Conservation (phyloP, 345 rosid species). For the Eucalyptus microcorys region DNA sequence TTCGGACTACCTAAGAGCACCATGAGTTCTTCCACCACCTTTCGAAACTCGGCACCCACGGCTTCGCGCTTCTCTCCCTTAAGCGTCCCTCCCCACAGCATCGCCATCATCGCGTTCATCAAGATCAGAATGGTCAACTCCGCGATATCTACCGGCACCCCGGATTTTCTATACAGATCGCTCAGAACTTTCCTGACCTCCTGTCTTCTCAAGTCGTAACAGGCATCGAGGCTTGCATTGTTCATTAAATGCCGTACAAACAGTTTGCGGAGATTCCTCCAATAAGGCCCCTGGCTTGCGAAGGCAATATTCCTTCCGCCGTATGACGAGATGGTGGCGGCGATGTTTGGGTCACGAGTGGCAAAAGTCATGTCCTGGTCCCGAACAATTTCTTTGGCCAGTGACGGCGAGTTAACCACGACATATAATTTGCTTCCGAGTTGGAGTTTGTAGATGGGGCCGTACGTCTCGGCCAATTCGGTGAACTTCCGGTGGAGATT, state of each 20-base stretch:
- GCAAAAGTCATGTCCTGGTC: slow-evolving; percentile 19
- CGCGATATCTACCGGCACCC: slow-evolving; percentile 11
- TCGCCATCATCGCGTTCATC: slow-evolving; percentile 1
- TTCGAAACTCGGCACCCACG: not conserved
- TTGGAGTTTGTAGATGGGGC: slow-evolving; percentile 27
- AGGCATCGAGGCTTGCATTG: slow-evolving; percentile 10
- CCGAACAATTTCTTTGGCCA: slow-evolving; percentile 20
- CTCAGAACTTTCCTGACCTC: slow-evolving; percentile 4
- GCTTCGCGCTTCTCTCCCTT: not conserved
- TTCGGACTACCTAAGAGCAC: slow-evolving; percentile 14
- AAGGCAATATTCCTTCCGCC: slow-evolving; percentile 19
- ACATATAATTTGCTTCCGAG: slow-evolving; percentile 14
- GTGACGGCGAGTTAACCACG: slow-evolving; percentile 14
- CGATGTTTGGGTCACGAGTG: slow-evolving; percentile 8
- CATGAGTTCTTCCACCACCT: not conserved
- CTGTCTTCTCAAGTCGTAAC: slow-evolving; percentile 1
- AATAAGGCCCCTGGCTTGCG: slow-evolving; percentile 1
- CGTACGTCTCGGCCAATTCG: slow-evolving; percentile 5
- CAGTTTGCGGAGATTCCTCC: slow-evolving; percentile 10
- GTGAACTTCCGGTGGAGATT: slow-evolving; percentile 13
- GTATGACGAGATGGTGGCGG: not conserved
- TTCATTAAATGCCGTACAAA: slow-evolving; percentile 25
- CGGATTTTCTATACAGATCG: not conserved
- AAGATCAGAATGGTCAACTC: not conserved
- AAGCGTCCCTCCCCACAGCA: slow-evolving; percentile 25